Base-by-base conservation (phyloP, 495 filamentous ascomycete species). In the Lophiostoma macrostomum region DNA sequence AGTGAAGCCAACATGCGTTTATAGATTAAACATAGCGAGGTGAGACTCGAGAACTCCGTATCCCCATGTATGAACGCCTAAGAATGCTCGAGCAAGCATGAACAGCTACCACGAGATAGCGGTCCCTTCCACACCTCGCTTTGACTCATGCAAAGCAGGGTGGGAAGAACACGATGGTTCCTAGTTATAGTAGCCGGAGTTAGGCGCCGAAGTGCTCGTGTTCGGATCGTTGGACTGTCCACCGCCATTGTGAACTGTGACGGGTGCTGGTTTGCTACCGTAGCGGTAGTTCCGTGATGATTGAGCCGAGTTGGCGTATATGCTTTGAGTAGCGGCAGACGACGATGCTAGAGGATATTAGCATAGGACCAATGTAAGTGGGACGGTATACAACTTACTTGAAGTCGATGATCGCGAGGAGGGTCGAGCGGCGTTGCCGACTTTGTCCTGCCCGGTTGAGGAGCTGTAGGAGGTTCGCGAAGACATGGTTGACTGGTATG, bases 181-280 rank as follows among this genome's bases (percentile, higher is more conserved):
- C 42, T 49, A 63, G 4, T 58, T 29, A 38, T 63, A 58, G 50
- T 63, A 63, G 0, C 54, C 60, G 13, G 60, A 53, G 25, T 58
- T 54, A 3, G 51, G 40, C n/a, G 60, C 50, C n/a, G 42, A 50
- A 20, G 54, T 42, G 54, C 49, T 58, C 2, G 56, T 58, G 27
- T 58, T 64, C 22, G 60, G 46, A 45, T 58, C 59, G 20, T 58
- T 50, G 19, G 42, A 46, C 35, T 57, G 48, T 23, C 60, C 60
- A 10, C 60, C 60, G 0, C 60, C 60, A 28, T 64, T 64, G 51
- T 60, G 51, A 13, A 64, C 34, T 0, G 60, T 47, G 24, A 57
- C 35, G 19, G 38, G 30, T 5, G 36, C 18, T 16, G 56, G 55
- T 28, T 64, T 64, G 50, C 27, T 60, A 10, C 51, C 39, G 35